A percentile compares a stretch with the other conserved stretches of the same genome.
Evolutionary conservation across 148 eudicot species (phyloP).

Genomic region (Cornus suecica): DNA sequence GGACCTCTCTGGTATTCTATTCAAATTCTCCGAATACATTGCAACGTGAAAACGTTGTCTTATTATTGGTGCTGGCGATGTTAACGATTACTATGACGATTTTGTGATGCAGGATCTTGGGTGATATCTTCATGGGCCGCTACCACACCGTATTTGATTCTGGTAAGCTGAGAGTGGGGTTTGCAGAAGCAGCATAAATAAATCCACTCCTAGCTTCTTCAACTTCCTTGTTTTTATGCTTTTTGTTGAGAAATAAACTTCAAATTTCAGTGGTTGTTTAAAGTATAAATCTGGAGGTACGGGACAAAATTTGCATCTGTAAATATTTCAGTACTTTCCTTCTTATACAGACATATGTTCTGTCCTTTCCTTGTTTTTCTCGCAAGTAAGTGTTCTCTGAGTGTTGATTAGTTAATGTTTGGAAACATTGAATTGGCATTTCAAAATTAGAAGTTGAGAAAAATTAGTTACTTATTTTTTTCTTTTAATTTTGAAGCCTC

Average conservation of each 20-base stretch:
- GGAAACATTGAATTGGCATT: too few relatives aligned
- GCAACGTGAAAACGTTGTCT: neutral
- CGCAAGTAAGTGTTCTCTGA: too few relatives aligned
- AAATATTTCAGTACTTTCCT: neutral
- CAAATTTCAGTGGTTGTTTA: neutral
- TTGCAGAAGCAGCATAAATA: constrained; percentile 73
- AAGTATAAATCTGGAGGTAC: neutral
- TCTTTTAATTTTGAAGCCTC: too few relatives aligned
- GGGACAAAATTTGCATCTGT: neutral
- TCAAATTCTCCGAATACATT: neutral
- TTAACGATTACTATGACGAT: neutral
- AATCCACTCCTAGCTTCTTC: neutral
- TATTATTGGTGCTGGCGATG: neutral
- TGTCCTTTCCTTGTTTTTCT: too few relatives aligned
- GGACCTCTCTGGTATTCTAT: constrained; percentile 80
- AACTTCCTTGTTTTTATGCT: neutral
- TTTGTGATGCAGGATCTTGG: constrained; percentile 71
- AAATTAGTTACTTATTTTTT: too few relatives aligned
- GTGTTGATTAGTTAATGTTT: too few relatives aligned
- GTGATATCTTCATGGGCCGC: constrained; percentile 89
- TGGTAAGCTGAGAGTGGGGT: constrained; percentile 71
- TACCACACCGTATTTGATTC: constrained; percentile 88
- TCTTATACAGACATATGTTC: too few relatives aligned
- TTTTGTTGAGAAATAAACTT: neutral
- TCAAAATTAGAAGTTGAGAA: too few relatives aligned